Evolutionary conservation across 2,329 filamentous ascomycete genomes (phyloP).

Genomic region (Chaetomiaceae sp.): DNA sequence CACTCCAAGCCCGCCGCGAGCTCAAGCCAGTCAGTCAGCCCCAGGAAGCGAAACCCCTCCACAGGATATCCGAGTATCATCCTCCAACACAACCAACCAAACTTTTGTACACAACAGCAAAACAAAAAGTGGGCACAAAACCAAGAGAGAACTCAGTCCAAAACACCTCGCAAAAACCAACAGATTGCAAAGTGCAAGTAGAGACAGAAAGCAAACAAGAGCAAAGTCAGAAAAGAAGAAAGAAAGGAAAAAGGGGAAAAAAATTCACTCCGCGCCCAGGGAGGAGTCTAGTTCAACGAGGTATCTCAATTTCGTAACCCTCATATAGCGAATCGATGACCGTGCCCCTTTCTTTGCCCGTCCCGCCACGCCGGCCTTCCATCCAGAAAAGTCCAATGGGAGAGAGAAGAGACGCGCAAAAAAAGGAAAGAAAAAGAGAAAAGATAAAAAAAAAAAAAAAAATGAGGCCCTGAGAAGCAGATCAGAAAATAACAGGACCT

Average conservation of each 20-base stretch:
- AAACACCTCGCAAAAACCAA: neutral
- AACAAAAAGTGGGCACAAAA: too few relatives aligned
- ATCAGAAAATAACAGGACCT: slow-evolving; percentile 7
- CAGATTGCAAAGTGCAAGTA: too few relatives aligned
- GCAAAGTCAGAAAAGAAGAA: neutral
- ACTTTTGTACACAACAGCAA: neutral
- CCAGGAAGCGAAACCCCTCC: too few relatives aligned
- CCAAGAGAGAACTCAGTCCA: neutral
- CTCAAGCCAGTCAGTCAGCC: neutral
- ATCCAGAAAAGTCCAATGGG: slow-evolving; percentile 6
- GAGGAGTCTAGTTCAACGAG: slow-evolving; percentile 16
- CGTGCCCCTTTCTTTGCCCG: neutral
- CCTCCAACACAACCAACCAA: too few relatives aligned
- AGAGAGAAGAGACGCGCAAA: neutral
- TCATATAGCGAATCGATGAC: slow-evolving; percentile 18
- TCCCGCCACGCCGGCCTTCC: slow-evolving; percentile 4
- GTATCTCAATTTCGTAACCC: slow-evolving; percentile 30
- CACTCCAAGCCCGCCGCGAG: too few relatives aligned
- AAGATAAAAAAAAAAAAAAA: too few relatives aligned
- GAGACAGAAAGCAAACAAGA: neutral
- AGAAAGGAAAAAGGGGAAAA: slow-evolving; percentile 11
- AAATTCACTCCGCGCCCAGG: slow-evolving; percentile 1
- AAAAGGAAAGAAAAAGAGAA: too few relatives aligned
- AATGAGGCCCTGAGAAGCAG: too few relatives aligned
- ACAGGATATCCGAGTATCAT: too few relatives aligned